phyloP scores from a whole-genome alignment of 192 early-diverging fungal genomes.

The Allomyces javanicus region DNA sequence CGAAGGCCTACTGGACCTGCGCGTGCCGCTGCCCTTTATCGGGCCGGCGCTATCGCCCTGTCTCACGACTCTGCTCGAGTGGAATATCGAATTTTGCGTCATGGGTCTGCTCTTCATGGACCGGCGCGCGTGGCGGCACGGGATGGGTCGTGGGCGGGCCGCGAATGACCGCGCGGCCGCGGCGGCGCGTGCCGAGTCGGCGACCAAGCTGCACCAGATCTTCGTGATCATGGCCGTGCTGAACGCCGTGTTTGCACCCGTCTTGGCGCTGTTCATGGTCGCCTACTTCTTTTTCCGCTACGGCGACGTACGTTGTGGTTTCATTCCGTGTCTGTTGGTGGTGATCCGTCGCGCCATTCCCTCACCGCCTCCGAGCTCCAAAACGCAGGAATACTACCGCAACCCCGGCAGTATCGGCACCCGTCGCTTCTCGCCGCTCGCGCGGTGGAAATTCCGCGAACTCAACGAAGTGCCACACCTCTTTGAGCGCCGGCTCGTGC shows the following conservation, averaged over 20 bases:
- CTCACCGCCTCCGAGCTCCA: not conserved
- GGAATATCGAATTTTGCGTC: slow-evolving; percentile 75
- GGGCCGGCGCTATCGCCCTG: not conserved
- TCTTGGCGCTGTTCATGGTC: slow-evolving; percentile 59
- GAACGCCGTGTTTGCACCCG: slow-evolving; percentile 68
- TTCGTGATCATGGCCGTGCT: slow-evolving; percentile 78
- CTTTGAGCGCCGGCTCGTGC: slow-evolving; percentile 53
- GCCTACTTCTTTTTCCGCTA: slow-evolving; percentile 82
- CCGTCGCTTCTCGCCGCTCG: slow-evolving; percentile 66
- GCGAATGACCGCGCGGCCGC: no score
- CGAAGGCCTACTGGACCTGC: slow-evolving; percentile 54
- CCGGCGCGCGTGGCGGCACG: not conserved
- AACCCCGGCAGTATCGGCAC: slow-evolving; percentile 65
- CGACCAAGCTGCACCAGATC: slow-evolving; percentile 28
- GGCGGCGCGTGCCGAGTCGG: no score
- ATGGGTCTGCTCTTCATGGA: slow-evolving; percentile 44
- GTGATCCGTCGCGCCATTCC: not conserved
- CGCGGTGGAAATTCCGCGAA: slow-evolving; percentile 84
- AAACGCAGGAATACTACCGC: slow-evolving; percentile 45
- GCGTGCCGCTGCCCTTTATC: slow-evolving; percentile 39
- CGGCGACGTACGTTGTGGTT: slow-evolving; percentile 49
- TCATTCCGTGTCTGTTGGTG: not conserved
- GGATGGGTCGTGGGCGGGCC: no score
- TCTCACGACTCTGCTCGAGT: slow-evolving; percentile 76
- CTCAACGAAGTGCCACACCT: slow-evolving; percentile 94